Evolutionary conservation across 108 stramenopile genomes (phyloP).

Genomic region (Epithemia pelagica): DNA sequence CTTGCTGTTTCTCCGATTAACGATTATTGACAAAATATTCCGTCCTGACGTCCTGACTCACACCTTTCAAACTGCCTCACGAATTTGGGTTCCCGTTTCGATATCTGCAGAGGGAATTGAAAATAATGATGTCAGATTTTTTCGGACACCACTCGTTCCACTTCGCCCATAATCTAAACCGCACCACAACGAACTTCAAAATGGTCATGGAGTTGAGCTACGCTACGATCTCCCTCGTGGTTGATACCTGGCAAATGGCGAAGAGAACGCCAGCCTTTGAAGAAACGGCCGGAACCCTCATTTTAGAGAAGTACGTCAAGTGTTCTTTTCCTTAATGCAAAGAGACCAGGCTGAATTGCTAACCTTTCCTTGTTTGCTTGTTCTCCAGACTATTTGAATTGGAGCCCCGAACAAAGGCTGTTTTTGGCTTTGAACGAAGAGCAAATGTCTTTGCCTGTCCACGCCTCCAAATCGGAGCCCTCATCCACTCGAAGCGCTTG

Average conservation of each 20-base stretch:
- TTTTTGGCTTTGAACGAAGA: conserved; percentile 22
- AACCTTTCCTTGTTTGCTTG: not conserved
- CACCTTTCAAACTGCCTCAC: too few relatives aligned
- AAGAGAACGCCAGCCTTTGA: conserved; percentile 17
- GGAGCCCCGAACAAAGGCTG: conserved; percentile 16
- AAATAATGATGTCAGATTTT: too few relatives aligned
- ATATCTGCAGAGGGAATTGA: too few relatives aligned
- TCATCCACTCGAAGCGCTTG: not conserved
- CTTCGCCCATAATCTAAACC: too few relatives aligned
- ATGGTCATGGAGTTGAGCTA: conserved; percentile 17
- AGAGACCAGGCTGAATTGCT: too few relatives aligned
- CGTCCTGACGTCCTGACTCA: too few relatives aligned
- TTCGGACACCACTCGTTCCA: too few relatives aligned
- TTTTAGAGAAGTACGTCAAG: conserved; percentile 20
- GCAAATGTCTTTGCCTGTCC: not conserved
- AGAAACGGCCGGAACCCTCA: conserved; percentile 12
- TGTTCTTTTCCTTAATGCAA: too few relatives aligned
- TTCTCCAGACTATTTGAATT: not conserved
- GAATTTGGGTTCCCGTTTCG: too few relatives aligned
- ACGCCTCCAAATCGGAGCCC: not conserved
- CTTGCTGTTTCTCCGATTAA: too few relatives aligned
- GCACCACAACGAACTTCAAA: too few relatives aligned
- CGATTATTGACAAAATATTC: too few relatives aligned
- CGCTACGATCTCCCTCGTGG: conserved; percentile 16
- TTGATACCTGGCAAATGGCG: conserved; percentile 21